Base-by-base conservation (phyloP, 1,284 basidiomycete species). In the Rhodotorula mucilaginosa region DNA sequence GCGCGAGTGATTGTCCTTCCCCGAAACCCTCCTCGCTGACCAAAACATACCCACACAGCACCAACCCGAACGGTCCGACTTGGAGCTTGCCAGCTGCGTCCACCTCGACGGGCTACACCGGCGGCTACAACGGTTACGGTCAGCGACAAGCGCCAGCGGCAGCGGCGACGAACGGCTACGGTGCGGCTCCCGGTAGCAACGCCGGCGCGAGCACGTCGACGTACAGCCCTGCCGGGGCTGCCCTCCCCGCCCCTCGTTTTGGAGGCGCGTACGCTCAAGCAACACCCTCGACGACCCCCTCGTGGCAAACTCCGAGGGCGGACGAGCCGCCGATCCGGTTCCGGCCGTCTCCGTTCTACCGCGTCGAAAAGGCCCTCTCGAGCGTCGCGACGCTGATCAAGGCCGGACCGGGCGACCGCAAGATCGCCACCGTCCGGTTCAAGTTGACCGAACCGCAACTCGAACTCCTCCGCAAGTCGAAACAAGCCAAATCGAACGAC, bases 291-390 rank as follows among this genome's bases (percentile, higher is more conserved):
- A 13, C 39, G 15, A 49, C 44, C 44, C 48, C 48, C 85, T 46
- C 56, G 44, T 65, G 68, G 65, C 56, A 65, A 58, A 67, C 29
- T 29, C 47, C 21, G 46, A 54, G 34, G 8, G 34, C 29, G 57
- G 62, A 67, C 58, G 65, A 64, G 48, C 39, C 71, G 23, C 61
- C 76, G 90, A 88, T 93, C 66, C 86, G 86, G 67, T 93, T 93
- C 82, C 90, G 88, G 76, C 84, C 87, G 23, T 92, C 90, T 1
- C 91, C 91, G 0, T 93, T 93, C 80, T 90, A 88, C 77, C 82
- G 82, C 31, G 80, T 90, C 15, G 88, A 90, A 64, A 87, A 89
- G 74, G 78, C 84, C 3, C 86, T 91, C 15, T 89, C 88, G 18
- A 67, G 73, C 31, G 82, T 92, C 29, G 83, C 85, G 16, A 89